Percentiles rank a stretch among this genome's conserved stretches.
Evolutionary conservation across 306 rosid genomes (phyloP).

Genomic region (Ceratonia siliqua): DNA sequence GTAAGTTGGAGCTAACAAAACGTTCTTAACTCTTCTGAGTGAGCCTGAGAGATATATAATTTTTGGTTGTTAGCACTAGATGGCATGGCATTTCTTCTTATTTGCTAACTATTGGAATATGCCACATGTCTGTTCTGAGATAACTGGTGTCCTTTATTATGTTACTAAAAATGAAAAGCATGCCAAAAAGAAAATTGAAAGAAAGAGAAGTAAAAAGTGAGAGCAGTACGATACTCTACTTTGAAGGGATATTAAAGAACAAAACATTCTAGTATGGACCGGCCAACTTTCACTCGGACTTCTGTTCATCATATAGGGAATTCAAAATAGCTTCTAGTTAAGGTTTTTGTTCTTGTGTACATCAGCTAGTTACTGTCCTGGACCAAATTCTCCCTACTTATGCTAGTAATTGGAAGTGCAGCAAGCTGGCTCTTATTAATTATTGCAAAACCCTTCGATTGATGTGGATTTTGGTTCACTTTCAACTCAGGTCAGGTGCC

Average conservation of each 20-base stretch:
- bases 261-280: background rate
- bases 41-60: constrained; percentile 4
- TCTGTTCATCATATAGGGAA: background rate
- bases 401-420: too few relatives aligned
- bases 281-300: background rate
- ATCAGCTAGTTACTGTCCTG: too few relatives aligned
- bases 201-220: background rate
- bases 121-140: background rate
- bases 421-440: too few relatives aligned
- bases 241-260: background rate
- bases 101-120: constrained; percentile 1
- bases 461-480: too few relatives aligned
- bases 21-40: constrained; percentile 21
- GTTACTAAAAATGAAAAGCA: background rate
- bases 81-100: background rate
- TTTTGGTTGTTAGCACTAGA: background rate
- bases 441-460: too few relatives aligned
- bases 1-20: background rate
- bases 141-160: background rate
- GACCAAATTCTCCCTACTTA: too few relatives aligned
- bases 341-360: too few relatives aligned
- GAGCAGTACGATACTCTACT: background rate
- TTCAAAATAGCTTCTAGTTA: background rate
- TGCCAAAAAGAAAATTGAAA: background rate
- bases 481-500: too few relatives aligned